Percentiles rank a stretch among this genome's conserved stretches.
These are phyloP conservation scores for Insectozyma bohioensis DNA, from an alignment of 1,139 yeast species.

Conservation along the genomic window DNA sequence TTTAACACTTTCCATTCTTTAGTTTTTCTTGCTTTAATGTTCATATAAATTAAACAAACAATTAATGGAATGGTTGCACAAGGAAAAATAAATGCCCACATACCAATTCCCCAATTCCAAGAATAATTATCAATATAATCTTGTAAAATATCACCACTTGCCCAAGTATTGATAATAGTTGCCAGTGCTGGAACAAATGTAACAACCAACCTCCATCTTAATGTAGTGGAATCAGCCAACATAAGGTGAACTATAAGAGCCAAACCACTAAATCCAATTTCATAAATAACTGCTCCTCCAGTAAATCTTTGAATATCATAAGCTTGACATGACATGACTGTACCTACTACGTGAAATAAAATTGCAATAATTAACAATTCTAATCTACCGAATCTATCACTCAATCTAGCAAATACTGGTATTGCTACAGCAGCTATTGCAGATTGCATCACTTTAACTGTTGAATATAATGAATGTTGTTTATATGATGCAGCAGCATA, in stretches of 20 bases:
- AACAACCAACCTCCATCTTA: conserved; percentile 67
- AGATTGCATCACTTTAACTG: conserved; percentile 59
- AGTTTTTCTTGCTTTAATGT: conserved; percentile 48
- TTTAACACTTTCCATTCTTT: conserved; percentile 39
- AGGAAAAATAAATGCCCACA: conserved; percentile 80
- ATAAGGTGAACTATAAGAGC: conserved; percentile 54
- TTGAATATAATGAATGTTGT: conserved; percentile 59
- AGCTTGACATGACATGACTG: conserved; percentile 30
- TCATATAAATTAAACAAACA: conserved; percentile 55
- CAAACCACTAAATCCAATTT: conserved; percentile 67
- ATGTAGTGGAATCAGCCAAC: conserved; percentile 61
- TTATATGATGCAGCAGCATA: conserved; percentile 58
- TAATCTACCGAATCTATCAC: conserved; percentile 69
- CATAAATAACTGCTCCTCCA: conserved; percentile 71
- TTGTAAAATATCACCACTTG: conserved; percentile 54
- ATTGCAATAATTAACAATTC: conserved; percentile 53
- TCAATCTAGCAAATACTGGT: conserved; percentile 63
- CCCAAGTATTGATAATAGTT: conserved; percentile 76
- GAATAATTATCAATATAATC: conserved; percentile 20
- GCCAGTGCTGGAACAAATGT: conserved; percentile 71
- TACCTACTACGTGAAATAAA: conserved; percentile 64
- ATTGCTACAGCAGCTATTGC: conserved; percentile 73
- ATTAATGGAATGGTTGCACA: conserved; percentile 59
- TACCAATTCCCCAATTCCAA: conserved; percentile 76
- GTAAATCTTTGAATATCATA: conserved; percentile 62